Evolutionary conservation across 176 grass and related monocot genomes (phyloP), one percentile per base, ranked within the genome.

Genomic region (Musa itinerans): DNA sequence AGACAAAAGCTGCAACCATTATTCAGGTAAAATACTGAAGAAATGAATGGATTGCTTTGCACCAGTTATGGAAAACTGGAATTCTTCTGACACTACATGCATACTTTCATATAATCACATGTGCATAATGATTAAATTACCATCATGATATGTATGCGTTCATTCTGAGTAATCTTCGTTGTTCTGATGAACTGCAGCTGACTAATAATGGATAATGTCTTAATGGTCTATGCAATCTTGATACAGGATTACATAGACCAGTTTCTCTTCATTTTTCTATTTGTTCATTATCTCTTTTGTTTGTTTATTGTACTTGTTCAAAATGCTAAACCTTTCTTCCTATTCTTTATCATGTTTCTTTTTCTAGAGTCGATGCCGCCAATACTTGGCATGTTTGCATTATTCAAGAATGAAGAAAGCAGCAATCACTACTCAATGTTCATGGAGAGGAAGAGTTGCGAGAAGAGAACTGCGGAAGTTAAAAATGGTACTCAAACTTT

Each of bases 371-470:
- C 77, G 59, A 48, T 98, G 88, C 69, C 90, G 90, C 73, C 88
- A 87, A 80, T 98, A 83, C 73, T 87, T 98, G 86, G 90, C 65
- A 5, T 83, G 64, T 43, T 74, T 89, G 67, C 64, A 86, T 81
- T 98, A 98, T 91, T 93, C 86, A 80, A 98, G 78, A 79, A 83
- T 78, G 68, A 93, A 86, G 84, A 98, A 89, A 87, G 90, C 94
- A 64, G 83, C 88, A 76, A 83, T 98, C 75, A 83, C 82, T 79
- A 98, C 94, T 65, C 94, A 98, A 78, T 98, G 90, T 85, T 82
- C 86, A 62, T 98, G 94, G 90, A 98, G 94, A 98, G 90, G 86
- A 84, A 98, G 79, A 68, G 82, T 87, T 82, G 94, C 94, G 64
- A 93, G 90, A 75, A 98, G 78, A 82, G 94, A 98, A 76, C 86